These are phyloP conservation scores for Aspergillus avenaceus DNA, from an alignment of 495 filamentous ascomycete genomes.

Conservation along the genomic window DNA sequence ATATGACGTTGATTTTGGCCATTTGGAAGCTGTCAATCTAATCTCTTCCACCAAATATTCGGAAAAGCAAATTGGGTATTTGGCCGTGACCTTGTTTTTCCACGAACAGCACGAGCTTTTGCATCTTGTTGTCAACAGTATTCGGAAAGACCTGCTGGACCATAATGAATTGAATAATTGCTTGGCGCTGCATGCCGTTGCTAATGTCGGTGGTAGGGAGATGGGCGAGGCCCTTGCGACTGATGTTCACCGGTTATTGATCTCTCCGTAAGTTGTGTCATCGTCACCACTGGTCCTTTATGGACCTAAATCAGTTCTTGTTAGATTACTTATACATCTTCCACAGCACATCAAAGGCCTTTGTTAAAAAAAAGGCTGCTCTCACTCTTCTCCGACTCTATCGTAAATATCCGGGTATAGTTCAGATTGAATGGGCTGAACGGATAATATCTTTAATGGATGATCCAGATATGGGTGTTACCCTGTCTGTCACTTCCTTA, in stretches of 20 bases:
- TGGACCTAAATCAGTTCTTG: background rate
- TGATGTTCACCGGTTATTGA: slow-evolving; percentile 91
- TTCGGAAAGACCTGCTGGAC: slow-evolving; percentile 91
- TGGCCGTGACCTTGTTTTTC: slow-evolving; percentile 94
- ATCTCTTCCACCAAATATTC: slow-evolving; percentile 97
- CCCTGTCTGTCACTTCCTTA: slow-evolving; percentile 90
- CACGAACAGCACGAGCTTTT: slow-evolving; percentile 96
- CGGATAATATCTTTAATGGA: slow-evolving; percentile 98
- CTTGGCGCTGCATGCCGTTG: slow-evolving; percentile 96
- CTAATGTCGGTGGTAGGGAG: slow-evolving; percentile 93
- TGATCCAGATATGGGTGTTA: slow-evolving; percentile 90
- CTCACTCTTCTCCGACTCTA: slow-evolving; percentile 93
- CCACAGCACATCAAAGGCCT: slow-evolving; percentile 84
- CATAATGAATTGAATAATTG: slow-evolving; percentile 97
- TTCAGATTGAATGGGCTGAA: slow-evolving; percentile 95
- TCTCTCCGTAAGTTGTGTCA: slow-evolving; percentile 74
- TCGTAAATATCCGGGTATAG: slow-evolving; percentile 87
- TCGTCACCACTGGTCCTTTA: background rate
- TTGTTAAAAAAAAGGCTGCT: slow-evolving; percentile 99
- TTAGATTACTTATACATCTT: slow-evolving; percentile 13
- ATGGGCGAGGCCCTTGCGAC: slow-evolving; percentile 93
- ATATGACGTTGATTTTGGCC: slow-evolving; percentile 99
- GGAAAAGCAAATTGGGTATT: slow-evolving; percentile 98
- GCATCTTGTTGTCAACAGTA: slow-evolving; percentile 96
- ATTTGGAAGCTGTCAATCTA: slow-evolving; percentile 95